Percentiles rank a stretch among this genome's conserved stretches.
phyloP scores from a whole-genome alignment of 1,284 basidiomycete genomes.

The Athelia psychrophila region DNA sequence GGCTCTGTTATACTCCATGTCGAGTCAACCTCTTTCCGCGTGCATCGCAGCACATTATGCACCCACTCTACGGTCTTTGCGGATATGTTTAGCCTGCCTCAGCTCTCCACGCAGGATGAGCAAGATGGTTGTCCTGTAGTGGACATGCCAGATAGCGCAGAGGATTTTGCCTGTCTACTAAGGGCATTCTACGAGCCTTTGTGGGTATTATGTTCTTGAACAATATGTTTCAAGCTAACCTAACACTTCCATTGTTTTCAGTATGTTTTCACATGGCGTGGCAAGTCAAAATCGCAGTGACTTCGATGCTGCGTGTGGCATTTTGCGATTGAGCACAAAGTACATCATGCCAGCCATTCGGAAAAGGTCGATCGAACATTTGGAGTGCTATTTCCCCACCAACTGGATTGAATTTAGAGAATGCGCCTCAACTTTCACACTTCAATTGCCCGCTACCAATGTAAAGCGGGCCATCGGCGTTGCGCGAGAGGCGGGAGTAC shows the following conservation, averaged over 20 bases:
- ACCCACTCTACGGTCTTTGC: constrained; percentile 15
- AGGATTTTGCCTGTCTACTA: constrained; percentile 17
- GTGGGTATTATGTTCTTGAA: constrained; percentile 10
- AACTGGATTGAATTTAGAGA: no score
- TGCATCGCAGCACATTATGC: constrained; percentile 15
- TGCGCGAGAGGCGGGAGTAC: no score
- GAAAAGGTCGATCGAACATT: no score
- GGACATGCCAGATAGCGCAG: constrained; percentile 13
- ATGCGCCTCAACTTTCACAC: no score
- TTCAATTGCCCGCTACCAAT: no score
- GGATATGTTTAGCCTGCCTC: constrained; percentile 21
- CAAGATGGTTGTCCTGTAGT: constrained; percentile 17
- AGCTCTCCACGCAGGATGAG: constrained; percentile 9
- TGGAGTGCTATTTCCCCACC: no score
- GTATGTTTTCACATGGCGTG: not conserved
- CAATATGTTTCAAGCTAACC: not conserved
- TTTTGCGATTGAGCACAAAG: not conserved
- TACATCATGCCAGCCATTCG: not conserved
- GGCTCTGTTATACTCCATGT: constrained; percentile 16
- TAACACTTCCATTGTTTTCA: not conserved
- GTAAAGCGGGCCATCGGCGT: no score
- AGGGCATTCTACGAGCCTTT: constrained; percentile 18
- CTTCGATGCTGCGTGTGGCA: not conserved
- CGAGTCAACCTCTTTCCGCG: constrained; percentile 17
- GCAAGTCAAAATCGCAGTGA: not conserved